Evolutionary conservation across 148 eudicot species (phyloP).

Genomic region (Vaccinium vitisidaea): DNA sequence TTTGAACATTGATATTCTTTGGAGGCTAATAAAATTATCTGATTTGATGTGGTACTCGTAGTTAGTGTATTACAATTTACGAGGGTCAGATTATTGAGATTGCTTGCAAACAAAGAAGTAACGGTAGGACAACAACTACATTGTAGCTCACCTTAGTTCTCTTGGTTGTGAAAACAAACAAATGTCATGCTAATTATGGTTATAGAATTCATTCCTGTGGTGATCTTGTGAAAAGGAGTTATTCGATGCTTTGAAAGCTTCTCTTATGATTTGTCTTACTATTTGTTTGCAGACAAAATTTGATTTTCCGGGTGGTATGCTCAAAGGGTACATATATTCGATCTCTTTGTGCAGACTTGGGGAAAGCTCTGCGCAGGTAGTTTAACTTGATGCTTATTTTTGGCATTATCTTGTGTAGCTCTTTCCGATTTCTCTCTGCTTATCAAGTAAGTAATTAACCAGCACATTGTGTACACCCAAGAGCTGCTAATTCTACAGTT

Average conservation of each 20-base stretch:
- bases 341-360: conserved; percentile 93
- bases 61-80: background rate
- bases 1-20: background rate
- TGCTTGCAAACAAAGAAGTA: background rate
- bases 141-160: background rate
- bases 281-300: conserved; percentile 67
- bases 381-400: background rate
- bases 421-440: background rate
- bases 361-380: conserved; percentile 90
- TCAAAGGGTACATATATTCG: conserved; percentile 96
- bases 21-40: background rate
- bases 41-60: background rate
- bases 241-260: background rate
- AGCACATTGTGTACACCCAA: background rate
- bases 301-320: conserved; percentile 86
- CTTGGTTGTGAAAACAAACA: background rate
- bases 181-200: background rate
- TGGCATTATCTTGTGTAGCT: background rate
- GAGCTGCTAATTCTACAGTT: background rate
- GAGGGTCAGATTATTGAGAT: background rate
- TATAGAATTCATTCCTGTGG: background rate
- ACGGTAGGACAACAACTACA: background rate
- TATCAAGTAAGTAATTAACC: background rate
- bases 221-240: background rate
- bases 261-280: background rate